Evolutionary conservation across 441 rosid species (phyloP).

Genomic region (Breynia disticha): DNA sequence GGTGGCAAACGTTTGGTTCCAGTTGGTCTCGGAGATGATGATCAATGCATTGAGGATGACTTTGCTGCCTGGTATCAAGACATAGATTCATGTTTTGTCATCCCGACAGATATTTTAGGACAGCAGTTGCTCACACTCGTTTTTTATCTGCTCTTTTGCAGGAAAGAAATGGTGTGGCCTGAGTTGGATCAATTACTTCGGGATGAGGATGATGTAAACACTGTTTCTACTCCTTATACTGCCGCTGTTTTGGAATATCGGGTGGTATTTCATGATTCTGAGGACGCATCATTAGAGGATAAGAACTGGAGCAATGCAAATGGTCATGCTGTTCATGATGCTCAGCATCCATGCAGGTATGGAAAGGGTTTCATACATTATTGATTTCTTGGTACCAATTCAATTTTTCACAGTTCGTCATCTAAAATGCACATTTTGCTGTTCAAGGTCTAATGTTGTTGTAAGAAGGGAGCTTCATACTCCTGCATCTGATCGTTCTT

Average conservation of each 20-base stretch:
- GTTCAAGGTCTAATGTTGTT: conserved; percentile 70
- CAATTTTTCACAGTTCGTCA: not conserved
- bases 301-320: conserved; percentile 57
- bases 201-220: conserved; percentile 62
- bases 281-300: conserved; percentile 38
- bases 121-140: not conserved
- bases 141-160: conserved; percentile 17
- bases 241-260: conserved; percentile 90
- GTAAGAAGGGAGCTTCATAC: conserved; percentile 85
- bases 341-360: conserved; percentile 94
- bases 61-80: conserved; percentile 68
- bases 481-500: conserved; percentile 87
- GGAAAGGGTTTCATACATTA: not conserved
- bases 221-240: conserved; percentile 84
- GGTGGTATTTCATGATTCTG: conserved; percentile 56
- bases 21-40: conserved; percentile 98
- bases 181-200: conserved; percentile 78
- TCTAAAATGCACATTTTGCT: conserved; percentile 17
- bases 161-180: conserved; percentile 92
- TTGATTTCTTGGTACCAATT: conserved; percentile 4
- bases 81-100: conserved; percentile 6
- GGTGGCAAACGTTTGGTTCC: conserved; percentile 77
- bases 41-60: conserved; percentile 98
- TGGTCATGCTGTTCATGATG: conserved; percentile 72
- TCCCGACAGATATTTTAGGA: not conserved